Conservation (phyloP, 768 basidiomycete species). For the Xerocomus brunneocitrinus region DNA sequence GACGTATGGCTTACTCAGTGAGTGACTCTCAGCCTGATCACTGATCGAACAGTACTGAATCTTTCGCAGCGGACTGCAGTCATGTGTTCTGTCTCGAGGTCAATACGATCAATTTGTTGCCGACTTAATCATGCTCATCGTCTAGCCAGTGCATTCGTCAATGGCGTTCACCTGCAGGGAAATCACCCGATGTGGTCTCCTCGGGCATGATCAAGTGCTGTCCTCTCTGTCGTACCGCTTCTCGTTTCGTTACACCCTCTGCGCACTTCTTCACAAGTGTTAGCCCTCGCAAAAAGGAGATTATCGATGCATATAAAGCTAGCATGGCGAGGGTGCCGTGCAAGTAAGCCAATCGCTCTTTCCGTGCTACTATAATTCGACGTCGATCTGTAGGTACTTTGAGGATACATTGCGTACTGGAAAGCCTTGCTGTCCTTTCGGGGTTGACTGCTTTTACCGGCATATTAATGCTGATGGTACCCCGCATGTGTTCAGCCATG, state of each 20-base stretch:
- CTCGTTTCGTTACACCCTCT: constrained; percentile 70
- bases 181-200: constrained; percentile 44
- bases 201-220: constrained; percentile 70
- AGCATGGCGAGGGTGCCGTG: constrained; percentile 73
- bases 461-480: constrained; percentile 68
- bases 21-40: constrained; percentile 11
- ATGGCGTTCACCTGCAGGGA: constrained; percentile 65
- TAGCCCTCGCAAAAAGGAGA: constrained; percentile 46
- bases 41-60: constrained; percentile 5
- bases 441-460: constrained; percentile 76
- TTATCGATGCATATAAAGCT: constrained; percentile 56
- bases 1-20: constrained; percentile 66
- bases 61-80: constrained; percentile 55
- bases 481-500: constrained; percentile 49
- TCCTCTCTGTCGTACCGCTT: constrained; percentile 67
- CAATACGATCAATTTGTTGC: constrained; percentile 16
- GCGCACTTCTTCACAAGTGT: constrained; percentile 59
- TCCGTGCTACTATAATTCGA: neutral
- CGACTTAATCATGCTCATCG: constrained; percentile 4
- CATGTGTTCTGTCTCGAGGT: constrained; percentile 77
- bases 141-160: constrained; percentile 63
- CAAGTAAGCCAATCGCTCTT: constrained; percentile 39
- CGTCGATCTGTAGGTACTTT: constrained; percentile 49
- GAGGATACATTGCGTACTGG: constrained; percentile 41
- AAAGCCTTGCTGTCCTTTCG: constrained; percentile 69